Percentiles rank a stretch among this genome's conserved stretches.
These are phyloP conservation scores for Hevea brasiliensis DNA, from an alignment of 345 rosid genomes.

Conservation along the genomic window DNA sequence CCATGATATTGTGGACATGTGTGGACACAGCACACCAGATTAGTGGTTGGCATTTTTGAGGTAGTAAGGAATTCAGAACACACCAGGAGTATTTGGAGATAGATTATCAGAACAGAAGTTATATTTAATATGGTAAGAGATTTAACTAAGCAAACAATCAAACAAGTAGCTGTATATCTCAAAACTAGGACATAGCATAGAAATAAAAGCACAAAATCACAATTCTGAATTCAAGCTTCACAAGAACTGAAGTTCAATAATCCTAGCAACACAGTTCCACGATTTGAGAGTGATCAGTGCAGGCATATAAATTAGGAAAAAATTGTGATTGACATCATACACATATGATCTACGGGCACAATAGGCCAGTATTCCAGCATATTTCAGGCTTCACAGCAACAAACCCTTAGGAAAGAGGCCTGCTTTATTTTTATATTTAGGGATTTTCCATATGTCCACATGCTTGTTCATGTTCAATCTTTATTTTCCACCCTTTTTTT, in stretches of 20 bases:
- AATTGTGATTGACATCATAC: background rate
- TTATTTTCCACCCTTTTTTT: background rate
- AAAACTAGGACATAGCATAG: background rate
- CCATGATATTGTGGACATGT: background rate
- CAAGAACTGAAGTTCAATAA: background rate
- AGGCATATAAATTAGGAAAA: background rate
- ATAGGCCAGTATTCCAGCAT: background rate
- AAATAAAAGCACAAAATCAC: background rate
- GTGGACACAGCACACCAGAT: background rate
- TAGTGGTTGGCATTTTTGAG: background rate
- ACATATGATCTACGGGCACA: background rate
- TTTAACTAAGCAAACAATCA: background rate
- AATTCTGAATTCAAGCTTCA: background rate
- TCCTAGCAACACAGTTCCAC: background rate
- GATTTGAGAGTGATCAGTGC: background rate
- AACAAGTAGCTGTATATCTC: background rate
- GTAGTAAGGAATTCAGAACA: background rate
- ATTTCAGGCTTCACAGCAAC: background rate
- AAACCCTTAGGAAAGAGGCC: background rate
- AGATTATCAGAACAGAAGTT: background rate
- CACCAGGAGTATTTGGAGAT: background rate
- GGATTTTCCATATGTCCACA: background rate
- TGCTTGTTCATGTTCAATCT: background rate
- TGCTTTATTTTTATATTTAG: background rate
- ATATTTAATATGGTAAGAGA: conserved; percentile 1